These are phyloP conservation scores for Chrysanthemum seticuspe DNA, from an alignment of 129 eudicot genomes.

Conservation along the genomic window DNA sequence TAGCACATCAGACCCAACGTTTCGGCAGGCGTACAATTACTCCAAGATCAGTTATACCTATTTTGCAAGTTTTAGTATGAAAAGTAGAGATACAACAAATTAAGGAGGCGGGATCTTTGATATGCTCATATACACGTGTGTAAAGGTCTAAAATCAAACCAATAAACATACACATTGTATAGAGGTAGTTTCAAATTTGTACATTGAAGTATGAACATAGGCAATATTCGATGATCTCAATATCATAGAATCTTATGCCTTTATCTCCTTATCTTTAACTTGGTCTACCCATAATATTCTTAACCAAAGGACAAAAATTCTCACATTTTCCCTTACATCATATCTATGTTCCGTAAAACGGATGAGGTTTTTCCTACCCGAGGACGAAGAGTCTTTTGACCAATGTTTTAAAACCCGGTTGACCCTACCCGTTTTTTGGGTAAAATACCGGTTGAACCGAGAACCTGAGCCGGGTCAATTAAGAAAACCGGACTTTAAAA, in stretches of 20 bases:
- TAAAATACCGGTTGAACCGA: too few species aligned
- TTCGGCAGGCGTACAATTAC: too few species aligned
- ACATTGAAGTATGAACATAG: not conserved
- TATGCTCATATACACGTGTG: not conserved
- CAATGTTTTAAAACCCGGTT: too few species aligned
- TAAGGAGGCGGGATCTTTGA: not conserved
- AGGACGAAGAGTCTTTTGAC: not conserved
- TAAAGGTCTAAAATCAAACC: constrained; percentile 9
- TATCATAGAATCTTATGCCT: not conserved
- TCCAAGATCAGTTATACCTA: too few species aligned
- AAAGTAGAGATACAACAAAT: not conserved
- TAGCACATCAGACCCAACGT: too few species aligned
- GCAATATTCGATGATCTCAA: too few species aligned
- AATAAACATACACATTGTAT: not conserved
- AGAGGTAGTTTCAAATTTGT: not conserved
- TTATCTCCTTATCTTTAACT: constrained; percentile 11
- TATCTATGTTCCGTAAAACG: not conserved
- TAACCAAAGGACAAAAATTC: not conserved
- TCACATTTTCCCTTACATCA: not conserved
- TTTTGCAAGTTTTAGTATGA: too few species aligned
- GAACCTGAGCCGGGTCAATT: too few species aligned
- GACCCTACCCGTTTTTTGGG: too few species aligned
- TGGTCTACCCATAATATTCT: constrained; percentile 14
- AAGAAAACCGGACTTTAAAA: too few species aligned
- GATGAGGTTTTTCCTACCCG: not conserved